Conservation (phyloP, 805 yeast genomes). For the Metschnikowia orientalis region DNA sequence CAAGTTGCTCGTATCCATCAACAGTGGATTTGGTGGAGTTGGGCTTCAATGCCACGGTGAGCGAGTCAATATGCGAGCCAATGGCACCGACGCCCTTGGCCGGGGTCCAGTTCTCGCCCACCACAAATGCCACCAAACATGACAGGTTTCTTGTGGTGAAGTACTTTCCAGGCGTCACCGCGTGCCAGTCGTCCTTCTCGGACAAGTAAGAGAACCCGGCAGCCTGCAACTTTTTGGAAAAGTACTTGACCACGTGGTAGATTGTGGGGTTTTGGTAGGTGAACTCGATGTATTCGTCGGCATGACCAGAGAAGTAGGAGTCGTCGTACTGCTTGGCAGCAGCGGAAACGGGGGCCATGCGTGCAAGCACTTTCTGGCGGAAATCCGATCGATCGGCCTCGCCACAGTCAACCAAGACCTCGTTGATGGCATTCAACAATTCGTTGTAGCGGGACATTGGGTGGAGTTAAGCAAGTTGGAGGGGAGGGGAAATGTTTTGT, state of each 20-base stretch:
- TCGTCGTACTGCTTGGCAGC: slow-evolving; percentile 13
- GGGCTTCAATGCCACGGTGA: slow-evolving; percentile 70
- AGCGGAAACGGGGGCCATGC: slow-evolving; percentile 6
- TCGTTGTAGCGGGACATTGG: slow-evolving; percentile 10
- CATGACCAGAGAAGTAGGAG: slow-evolving; percentile 22
- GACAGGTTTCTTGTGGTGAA: slow-evolving; percentile 69
- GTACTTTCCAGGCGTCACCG: slow-evolving; percentile 50
- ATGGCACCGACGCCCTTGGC: slow-evolving; percentile 63
- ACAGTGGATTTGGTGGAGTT: slow-evolving; percentile 53
- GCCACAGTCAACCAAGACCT: slow-evolving; percentile 10
- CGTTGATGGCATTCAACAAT: slow-evolving; percentile 13
- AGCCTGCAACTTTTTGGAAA: slow-evolving; percentile 44
- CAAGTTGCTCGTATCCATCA: slow-evolving; percentile 74
- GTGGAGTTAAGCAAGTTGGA: neutral
- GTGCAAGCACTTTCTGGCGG: slow-evolving; percentile 9
- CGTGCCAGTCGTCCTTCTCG: slow-evolving; percentile 57
- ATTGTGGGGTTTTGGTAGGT: slow-evolving; percentile 71
- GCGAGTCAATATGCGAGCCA: slow-evolving; percentile 74
- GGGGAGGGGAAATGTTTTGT: no score
- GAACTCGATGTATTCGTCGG: slow-evolving; percentile 61
- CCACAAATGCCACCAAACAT: slow-evolving; percentile 60
- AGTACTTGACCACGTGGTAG: slow-evolving; percentile 60
- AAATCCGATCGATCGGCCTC: slow-evolving; percentile 6
- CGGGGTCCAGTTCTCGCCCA: slow-evolving; percentile 65
- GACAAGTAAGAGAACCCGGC: slow-evolving; percentile 63